Percentiles rank a stretch among this genome's conserved stretches.
These are phyloP conservation scores for Tagetes patula DNA, from an alignment of 129 eudicot species.

Conservation along the genomic window DNA sequence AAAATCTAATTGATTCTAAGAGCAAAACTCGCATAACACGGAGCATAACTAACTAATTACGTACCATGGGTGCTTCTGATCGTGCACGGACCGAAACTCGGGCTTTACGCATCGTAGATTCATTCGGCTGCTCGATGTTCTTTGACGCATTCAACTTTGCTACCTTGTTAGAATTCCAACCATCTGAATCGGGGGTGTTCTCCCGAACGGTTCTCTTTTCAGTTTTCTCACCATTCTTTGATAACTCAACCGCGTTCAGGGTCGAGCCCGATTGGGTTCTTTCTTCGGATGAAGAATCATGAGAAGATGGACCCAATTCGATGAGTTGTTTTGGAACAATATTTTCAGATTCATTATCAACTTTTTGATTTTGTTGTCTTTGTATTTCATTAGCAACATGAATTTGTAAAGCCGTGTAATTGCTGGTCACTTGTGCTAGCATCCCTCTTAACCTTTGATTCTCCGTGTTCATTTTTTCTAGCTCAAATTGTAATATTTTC, in stretches of 20 bases:
- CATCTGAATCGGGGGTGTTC: constrained; percentile 65
- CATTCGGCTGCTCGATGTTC: constrained; percentile 46
- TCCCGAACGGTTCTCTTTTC: constrained; percentile 47
- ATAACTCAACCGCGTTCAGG: constrained; percentile 22
- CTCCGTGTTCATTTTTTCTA: constrained; percentile 63
- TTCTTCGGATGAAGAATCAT: constrained; percentile 58
- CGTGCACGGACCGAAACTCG: constrained; percentile 92
- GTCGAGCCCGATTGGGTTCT: constrained; percentile 57
- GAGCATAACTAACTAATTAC: not conserved
- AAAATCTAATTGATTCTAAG: too few species aligned
- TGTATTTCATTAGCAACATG: constrained; percentile 61
- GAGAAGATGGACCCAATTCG: constrained; percentile 42
- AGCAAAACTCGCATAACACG: too few species aligned
- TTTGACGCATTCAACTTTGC: constrained; percentile 39
- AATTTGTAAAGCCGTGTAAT: constrained; percentile 57
- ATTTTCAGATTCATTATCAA: constrained; percentile 15
- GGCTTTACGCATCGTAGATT: constrained; percentile 86
- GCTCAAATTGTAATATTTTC: constrained; percentile 56
- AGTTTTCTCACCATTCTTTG: constrained; percentile 32
- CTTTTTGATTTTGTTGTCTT: constrained; percentile 47
- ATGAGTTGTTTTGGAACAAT: constrained; percentile 48
- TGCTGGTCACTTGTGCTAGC: constrained; percentile 62
- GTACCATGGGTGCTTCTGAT: constrained; percentile 90
- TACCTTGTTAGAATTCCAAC: constrained; percentile 63
- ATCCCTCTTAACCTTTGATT: constrained; percentile 70